These are phyloP conservation scores for Cercophora sp. DNA, from an alignment of 495 filamentous ascomycete genomes.

Conservation along the genomic window DNA sequence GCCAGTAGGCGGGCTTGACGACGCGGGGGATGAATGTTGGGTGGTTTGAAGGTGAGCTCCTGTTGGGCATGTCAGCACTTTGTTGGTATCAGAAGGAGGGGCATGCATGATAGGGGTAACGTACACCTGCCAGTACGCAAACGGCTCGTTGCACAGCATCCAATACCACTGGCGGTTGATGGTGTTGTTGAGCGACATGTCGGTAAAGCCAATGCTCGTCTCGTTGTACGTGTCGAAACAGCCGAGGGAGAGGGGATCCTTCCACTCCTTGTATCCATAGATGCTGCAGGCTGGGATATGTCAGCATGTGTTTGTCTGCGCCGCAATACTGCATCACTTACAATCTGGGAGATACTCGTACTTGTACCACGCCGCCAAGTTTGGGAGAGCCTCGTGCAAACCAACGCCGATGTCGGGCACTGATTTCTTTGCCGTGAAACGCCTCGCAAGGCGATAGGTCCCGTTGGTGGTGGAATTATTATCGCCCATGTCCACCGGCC, in stretches of 20 bases:
- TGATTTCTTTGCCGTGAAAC: not conserved
- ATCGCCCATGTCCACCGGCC: not conserved
- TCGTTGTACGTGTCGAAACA: constrained; percentile 58
- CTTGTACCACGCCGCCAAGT: constrained; percentile 53
- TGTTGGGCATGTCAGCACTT: too few species aligned
- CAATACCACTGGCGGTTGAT: constrained; percentile 58
- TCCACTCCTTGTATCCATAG: constrained; percentile 49
- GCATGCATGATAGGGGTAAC: constrained; percentile 11
- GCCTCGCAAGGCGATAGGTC: not conserved
- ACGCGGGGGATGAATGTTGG: constrained; percentile 50
- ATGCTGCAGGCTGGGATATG: constrained; percentile 19
- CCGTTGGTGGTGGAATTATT: not conserved
- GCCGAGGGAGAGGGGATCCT: constrained; percentile 38
- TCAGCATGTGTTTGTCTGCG: not conserved
- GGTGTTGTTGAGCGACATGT: constrained; percentile 46
- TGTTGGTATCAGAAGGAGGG: too few species aligned
- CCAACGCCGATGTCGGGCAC: constrained; percentile 46
- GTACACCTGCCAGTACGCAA: constrained; percentile 57
- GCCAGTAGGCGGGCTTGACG: constrained; percentile 53
- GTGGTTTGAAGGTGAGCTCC: constrained; percentile 42
- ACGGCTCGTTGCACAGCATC: constrained; percentile 62
- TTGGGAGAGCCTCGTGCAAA: constrained; percentile 49
- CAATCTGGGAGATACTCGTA: constrained; percentile 44
- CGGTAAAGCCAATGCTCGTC: constrained; percentile 50
- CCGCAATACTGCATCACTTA: constrained; percentile 24